These are phyloP conservation scores for Neurospora tetraspora DNA, from an alignment of 495 filamentous ascomycete species.

Conservation along the genomic window DNA sequence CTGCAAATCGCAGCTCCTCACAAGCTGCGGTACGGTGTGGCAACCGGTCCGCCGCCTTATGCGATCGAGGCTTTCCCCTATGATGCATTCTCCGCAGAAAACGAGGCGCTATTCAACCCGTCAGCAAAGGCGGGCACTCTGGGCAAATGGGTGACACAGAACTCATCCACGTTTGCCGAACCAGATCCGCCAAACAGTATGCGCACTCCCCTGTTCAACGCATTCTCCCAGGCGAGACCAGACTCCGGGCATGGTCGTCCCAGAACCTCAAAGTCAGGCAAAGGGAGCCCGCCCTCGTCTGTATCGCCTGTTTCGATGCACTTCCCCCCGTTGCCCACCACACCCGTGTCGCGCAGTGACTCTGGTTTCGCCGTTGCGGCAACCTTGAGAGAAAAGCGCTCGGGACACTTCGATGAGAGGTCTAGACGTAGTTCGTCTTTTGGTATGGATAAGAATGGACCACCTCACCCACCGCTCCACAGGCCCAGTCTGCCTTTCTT, in stretches of 20 bases:
- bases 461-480: slow-evolving; percentile 52
- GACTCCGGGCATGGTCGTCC: slow-evolving; percentile 64
- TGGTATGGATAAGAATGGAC: slow-evolving; percentile 60
- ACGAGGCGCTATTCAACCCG: slow-evolving; percentile 62
- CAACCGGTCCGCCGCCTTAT: slow-evolving; percentile 82
- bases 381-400: slow-evolving; percentile 85
- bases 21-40: slow-evolving; percentile 76
- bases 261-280: slow-evolving; percentile 66
- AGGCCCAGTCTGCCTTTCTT: slow-evolving; percentile 79
- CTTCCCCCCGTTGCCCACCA: slow-evolving; percentile 65
- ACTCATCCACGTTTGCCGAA: slow-evolving; percentile 76
- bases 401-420: slow-evolving; percentile 80
- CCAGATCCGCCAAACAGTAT: slow-evolving; percentile 41
- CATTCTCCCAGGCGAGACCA: slow-evolving; percentile 69
- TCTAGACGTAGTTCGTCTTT: slow-evolving; percentile 87
- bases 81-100: slow-evolving; percentile 82
- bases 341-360: slow-evolving; percentile 75
- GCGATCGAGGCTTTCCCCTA: slow-evolving; percentile 86
- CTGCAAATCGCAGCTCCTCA: slow-evolving; percentile 87
- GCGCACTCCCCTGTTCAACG: slow-evolving; percentile 64
- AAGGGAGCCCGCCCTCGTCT: slow-evolving; percentile 73
- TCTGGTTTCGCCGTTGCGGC: slow-evolving; percentile 79
- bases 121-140: slow-evolving; percentile 60
- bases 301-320: slow-evolving; percentile 72
- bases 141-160: slow-evolving; percentile 76